These are phyloP conservation scores for Jacaranda mimosifolia DNA, from an alignment of 257 asterid species.

Conservation along the genomic window DNA sequence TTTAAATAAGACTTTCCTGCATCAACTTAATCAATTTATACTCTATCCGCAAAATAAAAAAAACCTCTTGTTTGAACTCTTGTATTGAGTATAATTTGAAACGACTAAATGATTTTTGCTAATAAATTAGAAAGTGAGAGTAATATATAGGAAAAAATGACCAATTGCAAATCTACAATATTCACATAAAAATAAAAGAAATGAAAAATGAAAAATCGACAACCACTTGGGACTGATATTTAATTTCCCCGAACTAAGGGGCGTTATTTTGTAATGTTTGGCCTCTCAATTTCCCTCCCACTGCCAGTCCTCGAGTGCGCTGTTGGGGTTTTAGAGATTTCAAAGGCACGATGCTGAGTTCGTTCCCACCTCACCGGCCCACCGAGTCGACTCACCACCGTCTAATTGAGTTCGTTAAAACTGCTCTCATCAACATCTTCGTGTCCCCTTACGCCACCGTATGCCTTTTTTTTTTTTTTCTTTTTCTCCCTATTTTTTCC, in stretches of 20 bases:
- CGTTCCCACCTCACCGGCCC: constrained; percentile 57
- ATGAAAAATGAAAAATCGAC: neutral
- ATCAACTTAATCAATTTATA: too few species aligned
- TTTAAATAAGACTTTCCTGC: too few species aligned
- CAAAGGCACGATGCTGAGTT: constrained; percentile 44
- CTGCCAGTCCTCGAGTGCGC: neutral
- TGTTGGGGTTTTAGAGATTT: constrained; percentile 36
- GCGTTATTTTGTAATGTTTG: constrained; percentile 15
- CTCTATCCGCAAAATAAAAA: too few species aligned
- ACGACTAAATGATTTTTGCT: too few species aligned
- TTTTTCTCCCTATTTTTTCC: neutral
- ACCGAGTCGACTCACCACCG: constrained; percentile 76
- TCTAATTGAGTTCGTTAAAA: constrained; percentile 77
- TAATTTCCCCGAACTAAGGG: constrained; percentile 2
- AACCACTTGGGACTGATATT: neutral
- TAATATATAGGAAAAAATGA: too few species aligned
- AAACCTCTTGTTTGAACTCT: too few species aligned
- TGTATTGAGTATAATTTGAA: too few species aligned
- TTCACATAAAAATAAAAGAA: neutral
- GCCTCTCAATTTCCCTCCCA: constrained; percentile 36
- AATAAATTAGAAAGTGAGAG: too few species aligned
- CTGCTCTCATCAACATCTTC: constrained; percentile 84
- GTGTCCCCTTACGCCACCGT: constrained; percentile 92
- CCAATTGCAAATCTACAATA: neutral
- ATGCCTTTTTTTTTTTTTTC: neutral